Evolutionary conservation across 129 eudicot genomes (phyloP), one percentile per base, ranked within the genome.

Genomic region (Mikania micrantha): DNA sequence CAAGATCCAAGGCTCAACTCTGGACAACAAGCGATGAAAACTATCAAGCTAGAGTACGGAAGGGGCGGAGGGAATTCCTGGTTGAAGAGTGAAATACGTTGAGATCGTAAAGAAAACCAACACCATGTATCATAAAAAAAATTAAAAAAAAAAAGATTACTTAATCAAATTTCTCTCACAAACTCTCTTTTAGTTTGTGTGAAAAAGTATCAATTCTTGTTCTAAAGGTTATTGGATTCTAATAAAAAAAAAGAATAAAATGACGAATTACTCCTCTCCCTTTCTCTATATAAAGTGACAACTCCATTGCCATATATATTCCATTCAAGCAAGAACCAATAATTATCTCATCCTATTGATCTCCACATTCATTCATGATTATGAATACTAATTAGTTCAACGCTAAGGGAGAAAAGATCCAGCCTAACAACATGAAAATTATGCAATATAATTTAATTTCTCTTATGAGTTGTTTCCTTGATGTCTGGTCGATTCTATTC

Each of bases 201-300:
- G 57, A 7, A 57, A 28, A 27, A 57, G 60, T 7, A 57, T 27
- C 38, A 29, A 29, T 36, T 15, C 13, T 59, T 59, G n/a, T 2
- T 8, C 15, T 31, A n/a, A 31, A 7, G 13, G 15, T 59, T 12
- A 53, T 24, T 25, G 16, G 31, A 7, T 31, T 29, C 32, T 2
- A 1, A 59, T 6, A 16, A 5, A 27, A 16, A 29, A 16, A 0
- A 59, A 5, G 2, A 31, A 59, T 0, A 57, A 28, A 57, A 32
- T 59, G 64, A 31, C 42, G 3, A 15, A 28, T 28, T 16, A 45
- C 16, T 20, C 59, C 50, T 25, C 54, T 19, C 8, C 4, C 25
- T 47, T 44, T 70, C 45, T 71, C 64, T 71, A 42, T 59, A 71
- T 71, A 59, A 59, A 59, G 57, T 32, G 76, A 74, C 60, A 66